Conservation (phyloP, 208 protist genomes). For the Leishmania gerbilli region DNA sequence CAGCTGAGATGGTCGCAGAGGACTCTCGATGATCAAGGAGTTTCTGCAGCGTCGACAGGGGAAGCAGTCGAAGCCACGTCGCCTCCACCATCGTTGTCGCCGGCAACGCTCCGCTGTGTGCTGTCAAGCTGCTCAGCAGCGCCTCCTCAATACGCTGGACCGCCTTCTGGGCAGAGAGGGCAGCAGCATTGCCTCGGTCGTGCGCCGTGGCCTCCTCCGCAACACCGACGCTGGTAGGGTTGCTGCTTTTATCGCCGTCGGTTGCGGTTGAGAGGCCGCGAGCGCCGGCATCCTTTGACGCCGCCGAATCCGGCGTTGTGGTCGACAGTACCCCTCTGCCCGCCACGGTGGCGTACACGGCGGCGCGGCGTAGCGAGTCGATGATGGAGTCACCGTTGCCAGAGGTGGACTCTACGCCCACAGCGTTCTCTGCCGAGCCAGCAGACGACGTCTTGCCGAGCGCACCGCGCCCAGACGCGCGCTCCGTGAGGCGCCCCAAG, state of each 20-base stretch:
- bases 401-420: background rate
- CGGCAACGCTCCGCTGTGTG: constrained; percentile 4
- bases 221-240: background rate
- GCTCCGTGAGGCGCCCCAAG: background rate
- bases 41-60: constrained; percentile 3
- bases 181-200: background rate
- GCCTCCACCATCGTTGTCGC: constrained; percentile 25
- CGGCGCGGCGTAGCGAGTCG: constrained; percentile 9
- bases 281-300: background rate
- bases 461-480: background rate
- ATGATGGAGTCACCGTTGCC: constrained; percentile 5
- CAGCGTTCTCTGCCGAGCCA: background rate
- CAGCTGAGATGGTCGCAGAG: background rate
- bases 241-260: background rate
- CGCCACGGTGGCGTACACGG: background rate
- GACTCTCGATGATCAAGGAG: background rate
- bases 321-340: background rate
- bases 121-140: constrained; percentile 13
- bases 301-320: background rate
- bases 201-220: background rate
- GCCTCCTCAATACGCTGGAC: constrained; percentile 12
- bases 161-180: background rate
- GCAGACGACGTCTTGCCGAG: background rate
- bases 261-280: background rate
- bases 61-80: constrained; percentile 23